Evolutionary conservation across 805 yeast species (phyloP), one percentile per base, ranked within the genome.

Genomic region (Ogataea pilisensis): DNA sequence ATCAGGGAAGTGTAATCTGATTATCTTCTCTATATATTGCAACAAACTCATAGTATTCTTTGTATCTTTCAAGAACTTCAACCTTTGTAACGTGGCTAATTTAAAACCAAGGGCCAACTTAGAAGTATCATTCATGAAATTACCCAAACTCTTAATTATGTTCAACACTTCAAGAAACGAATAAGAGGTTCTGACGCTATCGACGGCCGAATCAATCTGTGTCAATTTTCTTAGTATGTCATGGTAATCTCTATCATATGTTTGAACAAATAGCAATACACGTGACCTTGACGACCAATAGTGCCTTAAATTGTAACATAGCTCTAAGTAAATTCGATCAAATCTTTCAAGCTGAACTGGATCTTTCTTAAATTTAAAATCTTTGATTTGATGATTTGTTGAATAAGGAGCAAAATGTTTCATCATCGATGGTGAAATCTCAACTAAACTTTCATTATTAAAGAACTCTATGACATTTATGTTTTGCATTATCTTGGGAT

Each of bases 251-350:
- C 75, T 75, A 41, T 79, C 82, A 60, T 74, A 82, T 3, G 79
- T 73, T 5, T 72, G 63, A 9, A 79, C 60, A 7, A 80, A 69
- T 18, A 70, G 60, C 37, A 85, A 64, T 4, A 85, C 81, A 35
- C 82, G 66, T n/a, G 82, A 75, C 55, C 95, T 69, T 2, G 84
- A 75, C 42, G 73, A 68, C 93, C 93, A 85, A 52, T 85, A 85
- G 38, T 70, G 73, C 46, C 80, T 76, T 53, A 85, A 65, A 51
- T 84, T 82, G 58, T 73, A 80, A 45, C 84, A 78, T 50, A 82
- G 64, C 48, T 80, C 87, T 44, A 85, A 64, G 53, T 76, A 85
- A 3, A 85, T 71, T 45, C 85, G 68, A 60, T 85, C 95, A 8
- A 86, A 75, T 46, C 90, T 69, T 49, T 78, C 85, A 45, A 85